Base-by-base conservation (phyloP, 1,284 basidiomycete genomes). In the Veloboletus limbatus region DNA sequence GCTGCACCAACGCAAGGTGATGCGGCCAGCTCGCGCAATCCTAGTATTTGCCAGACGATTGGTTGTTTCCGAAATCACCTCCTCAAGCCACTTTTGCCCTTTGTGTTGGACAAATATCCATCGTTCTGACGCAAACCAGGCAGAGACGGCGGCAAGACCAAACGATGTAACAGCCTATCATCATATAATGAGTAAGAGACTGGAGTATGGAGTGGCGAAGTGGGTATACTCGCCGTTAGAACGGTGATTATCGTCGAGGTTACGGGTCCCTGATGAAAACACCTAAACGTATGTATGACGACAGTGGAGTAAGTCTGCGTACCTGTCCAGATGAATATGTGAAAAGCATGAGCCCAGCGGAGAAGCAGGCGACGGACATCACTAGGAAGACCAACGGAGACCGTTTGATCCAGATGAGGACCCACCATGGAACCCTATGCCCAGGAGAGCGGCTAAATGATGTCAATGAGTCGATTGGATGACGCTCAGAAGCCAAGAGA, bases 71-170 rank as follows among this genome's bases (percentile, higher is more conserved):
- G 67, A 60, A 27, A 89, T 69, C 10, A 81, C 77, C 54, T 88
- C 87, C 49, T 77, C 77, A 11, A 89, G 77, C 85, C 85, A 89
- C 61, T 86, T 85, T 50, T 77, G 75, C 17, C 86, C 86, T 39
- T 78, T 76, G 58, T 88, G 82, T 6, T 77, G 75, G 24, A 74
- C 70, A 60, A 83, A 89, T 43, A 81, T 77, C 77, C 78, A 85
- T 18, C 85, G 77, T 63, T 89, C 86, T 6, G 80, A 84, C 6
- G 79, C 78, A 60, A 90, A 88, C 87, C 87, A 89, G 2, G 78
- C 70, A 2, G 85, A 87, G 8, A 89, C 85, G 8, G 85, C 85
- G 16, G 75, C 70, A 16, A 89, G 76, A 40, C 87, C 87, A 54
- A 88, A 83, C 18, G 82, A 85, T 20, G 85, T 88, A 56, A 85